These are phyloP conservation scores for Stropharia rugosoannulata DNA, from an alignment of 768 basidiomycete genomes.

Conservation along the genomic window DNA sequence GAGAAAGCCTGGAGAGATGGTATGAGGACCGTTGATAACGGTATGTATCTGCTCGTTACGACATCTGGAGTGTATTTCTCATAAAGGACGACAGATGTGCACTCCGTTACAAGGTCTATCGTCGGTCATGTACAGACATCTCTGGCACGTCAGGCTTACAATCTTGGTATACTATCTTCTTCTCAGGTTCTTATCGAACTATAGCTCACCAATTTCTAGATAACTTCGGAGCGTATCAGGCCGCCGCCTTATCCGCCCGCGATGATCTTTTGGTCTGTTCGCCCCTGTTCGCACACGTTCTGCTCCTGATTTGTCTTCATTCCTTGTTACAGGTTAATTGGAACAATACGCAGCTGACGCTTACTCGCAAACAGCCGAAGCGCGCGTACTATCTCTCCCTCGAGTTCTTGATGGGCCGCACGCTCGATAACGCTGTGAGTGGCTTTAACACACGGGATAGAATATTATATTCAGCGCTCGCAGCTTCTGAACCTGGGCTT, in stretches of 20 bases:
- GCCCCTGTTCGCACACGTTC: not conserved
- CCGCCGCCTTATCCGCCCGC: slow-evolving; percentile 82
- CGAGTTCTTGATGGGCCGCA: slow-evolving; percentile 88
- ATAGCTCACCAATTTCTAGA: slow-evolving; percentile 34
- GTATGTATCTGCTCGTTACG: slow-evolving; percentile 29
- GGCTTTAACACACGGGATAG: slow-evolving; percentile 39
- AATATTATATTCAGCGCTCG: slow-evolving; percentile 29
- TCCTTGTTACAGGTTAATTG: slow-evolving; percentile 60
- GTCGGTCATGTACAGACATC: slow-evolving; percentile 87
- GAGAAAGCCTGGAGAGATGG: slow-evolving; percentile 72
- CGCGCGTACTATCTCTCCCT: slow-evolving; percentile 95
- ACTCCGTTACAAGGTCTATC: slow-evolving; percentile 67
- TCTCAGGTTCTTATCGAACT: not conserved
- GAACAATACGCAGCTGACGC: slow-evolving; percentile 78
- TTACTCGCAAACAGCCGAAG: slow-evolving; percentile 83
- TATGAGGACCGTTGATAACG: slow-evolving; percentile 54
- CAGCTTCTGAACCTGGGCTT: slow-evolving; percentile 87
- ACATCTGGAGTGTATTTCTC: not conserved
- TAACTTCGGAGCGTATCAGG: slow-evolving; percentile 87
- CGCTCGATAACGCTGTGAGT: slow-evolving; percentile 61
- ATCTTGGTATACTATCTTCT: slow-evolving; percentile 50
- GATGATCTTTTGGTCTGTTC: slow-evolving; percentile 78
- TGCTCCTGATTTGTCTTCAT: slow-evolving; percentile 5
- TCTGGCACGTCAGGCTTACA: slow-evolving; percentile 88
- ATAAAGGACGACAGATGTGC: slow-evolving; percentile 41